Conservation (phyloP, 257 asterid genomes). For the Mitragyna speciosa region DNA sequence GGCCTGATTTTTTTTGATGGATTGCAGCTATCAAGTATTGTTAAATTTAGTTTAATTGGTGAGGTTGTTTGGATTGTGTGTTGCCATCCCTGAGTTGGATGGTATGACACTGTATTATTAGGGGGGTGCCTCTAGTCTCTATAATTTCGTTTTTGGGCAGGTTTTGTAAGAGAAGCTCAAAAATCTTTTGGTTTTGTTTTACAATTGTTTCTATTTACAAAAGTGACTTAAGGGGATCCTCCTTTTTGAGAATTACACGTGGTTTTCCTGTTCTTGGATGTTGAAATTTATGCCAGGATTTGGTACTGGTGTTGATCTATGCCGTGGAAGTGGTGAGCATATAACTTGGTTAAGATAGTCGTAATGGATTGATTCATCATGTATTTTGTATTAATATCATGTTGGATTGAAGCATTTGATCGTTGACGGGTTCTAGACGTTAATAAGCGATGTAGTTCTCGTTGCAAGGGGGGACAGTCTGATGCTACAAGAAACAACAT, state of each 20-base stretch:
- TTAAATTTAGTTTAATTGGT: neutral
- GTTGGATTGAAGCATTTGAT: too few relatives aligned
- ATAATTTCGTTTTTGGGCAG: conserved; percentile 31
- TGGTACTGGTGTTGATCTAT: neutral
- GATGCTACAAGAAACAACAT: too few relatives aligned
- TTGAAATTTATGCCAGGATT: neutral
- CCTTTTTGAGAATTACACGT: neutral
- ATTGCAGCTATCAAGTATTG: conserved; percentile 2
- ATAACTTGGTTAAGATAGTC: too few relatives aligned
- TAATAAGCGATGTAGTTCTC: too few relatives aligned
- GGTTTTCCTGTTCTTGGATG: neutral
- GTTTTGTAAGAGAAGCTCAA: conserved; percentile 27
- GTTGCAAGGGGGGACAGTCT: too few relatives aligned
- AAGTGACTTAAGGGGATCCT: neutral
- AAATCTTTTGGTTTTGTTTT: neutral
- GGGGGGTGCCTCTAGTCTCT: conserved; percentile 9
- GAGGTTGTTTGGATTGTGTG: conserved; percentile 1
- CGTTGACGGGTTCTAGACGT: too few relatives aligned
- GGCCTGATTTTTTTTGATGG: neutral
- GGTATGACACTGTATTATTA: neutral
- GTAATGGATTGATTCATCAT: too few relatives aligned
- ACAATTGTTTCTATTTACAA: neutral
- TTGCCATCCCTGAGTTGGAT: neutral
- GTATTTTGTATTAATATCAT: too few relatives aligned
- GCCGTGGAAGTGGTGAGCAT: neutral